Percentiles rank a stretch among this genome's conserved stretches.
Conservation (phyloP, 1,139 yeast species). For the Taiozyma sp. region DNA sequence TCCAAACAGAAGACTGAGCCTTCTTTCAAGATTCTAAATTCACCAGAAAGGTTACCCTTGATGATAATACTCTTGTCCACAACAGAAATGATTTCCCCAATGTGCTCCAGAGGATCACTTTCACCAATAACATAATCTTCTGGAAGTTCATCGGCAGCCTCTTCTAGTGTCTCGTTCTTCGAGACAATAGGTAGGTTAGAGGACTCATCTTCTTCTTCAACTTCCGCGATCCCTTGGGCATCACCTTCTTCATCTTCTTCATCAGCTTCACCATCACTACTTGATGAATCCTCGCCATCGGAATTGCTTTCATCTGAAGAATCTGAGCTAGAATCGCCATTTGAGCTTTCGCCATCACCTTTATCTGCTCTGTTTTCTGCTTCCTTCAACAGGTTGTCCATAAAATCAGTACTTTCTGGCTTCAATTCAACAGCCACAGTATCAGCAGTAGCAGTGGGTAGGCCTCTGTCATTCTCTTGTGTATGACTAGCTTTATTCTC, state of each 20-base stretch:
- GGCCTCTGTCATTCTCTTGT: not conserved
- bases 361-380: slow-evolving; percentile 3
- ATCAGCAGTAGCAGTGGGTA: not conserved
- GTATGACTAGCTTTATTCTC: not conserved
- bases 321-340: slow-evolving; percentile 18
- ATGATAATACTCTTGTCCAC: slow-evolving; percentile 72
- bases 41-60: slow-evolving; percentile 77
- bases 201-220: slow-evolving; percentile 25
- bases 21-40: slow-evolving; percentile 75
- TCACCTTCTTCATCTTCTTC: slow-evolving; percentile 14
- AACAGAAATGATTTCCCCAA: slow-evolving; percentile 67
- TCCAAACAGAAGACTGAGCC: slow-evolving; percentile 76
- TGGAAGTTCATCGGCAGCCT: slow-evolving; percentile 63
- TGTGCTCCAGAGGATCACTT: slow-evolving; percentile 59
- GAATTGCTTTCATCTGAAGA: slow-evolving; percentile 13
- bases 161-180: slow-evolving; percentile 69
- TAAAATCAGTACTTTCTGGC: slow-evolving; percentile 11
- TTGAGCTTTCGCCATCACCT: slow-evolving; percentile 1
- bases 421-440: not conserved
- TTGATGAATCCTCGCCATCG: slow-evolving; percentile 9
- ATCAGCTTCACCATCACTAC: slow-evolving; percentile 10
- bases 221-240: slow-evolving; percentile 19
- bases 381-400: slow-evolving; percentile 20
- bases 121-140: slow-evolving; percentile 54
- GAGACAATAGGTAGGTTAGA: slow-evolving; percentile 65